phyloP scores from a whole-genome alignment of 2,329 filamentous ascomycete genomes.

The Neopestalotiopsis sp. region DNA sequence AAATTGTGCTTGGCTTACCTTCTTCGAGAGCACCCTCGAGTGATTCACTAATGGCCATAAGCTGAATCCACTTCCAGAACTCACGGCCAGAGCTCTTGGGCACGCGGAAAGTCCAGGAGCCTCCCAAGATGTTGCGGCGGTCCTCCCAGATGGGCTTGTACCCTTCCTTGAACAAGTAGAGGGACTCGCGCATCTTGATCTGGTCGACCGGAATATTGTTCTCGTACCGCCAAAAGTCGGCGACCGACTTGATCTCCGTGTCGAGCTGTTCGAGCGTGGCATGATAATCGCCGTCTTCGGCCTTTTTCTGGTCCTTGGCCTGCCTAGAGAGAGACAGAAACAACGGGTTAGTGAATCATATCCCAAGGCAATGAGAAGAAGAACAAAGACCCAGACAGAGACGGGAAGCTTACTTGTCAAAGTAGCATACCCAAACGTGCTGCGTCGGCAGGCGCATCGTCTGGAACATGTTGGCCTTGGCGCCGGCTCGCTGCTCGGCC shows the following conservation, averaged over 20 bases:
- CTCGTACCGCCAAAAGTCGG: slow-evolving; percentile 84
- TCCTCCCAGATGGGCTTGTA: slow-evolving; percentile 85
- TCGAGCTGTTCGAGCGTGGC: slow-evolving; percentile 66
- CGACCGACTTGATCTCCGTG: slow-evolving; percentile 74
- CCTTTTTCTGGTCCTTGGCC: slow-evolving; percentile 48
- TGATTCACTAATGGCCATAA: slow-evolving; percentile 83
- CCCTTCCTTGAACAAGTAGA: slow-evolving; percentile 80
- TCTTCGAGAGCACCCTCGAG: slow-evolving; percentile 75
- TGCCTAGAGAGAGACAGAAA: slow-evolving; percentile 37
- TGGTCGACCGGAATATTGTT: slow-evolving; percentile 80
- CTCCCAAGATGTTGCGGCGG: slow-evolving; percentile 81
- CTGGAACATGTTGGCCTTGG: slow-evolving; percentile 83
- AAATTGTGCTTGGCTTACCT: slow-evolving; percentile 51
- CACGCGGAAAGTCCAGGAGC: slow-evolving; percentile 91
- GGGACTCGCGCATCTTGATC: slow-evolving; percentile 77
- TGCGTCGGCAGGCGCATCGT: slow-evolving; percentile 76
- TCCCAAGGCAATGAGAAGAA: no score
- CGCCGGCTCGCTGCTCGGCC: slow-evolving; percentile 75
- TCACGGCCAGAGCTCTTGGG: slow-evolving; percentile 74
- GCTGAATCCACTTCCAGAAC: slow-evolving; percentile 81
- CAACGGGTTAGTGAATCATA: background rate
- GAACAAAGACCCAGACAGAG: no score
- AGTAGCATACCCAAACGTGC: slow-evolving; percentile 79
- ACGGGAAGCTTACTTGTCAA: slow-evolving; percentile 55
- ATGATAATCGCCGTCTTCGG: slow-evolving; percentile 52